phyloP scores from a whole-genome alignment of 352 stramenopile species.

The Globisporangium okanoganense region DNA sequence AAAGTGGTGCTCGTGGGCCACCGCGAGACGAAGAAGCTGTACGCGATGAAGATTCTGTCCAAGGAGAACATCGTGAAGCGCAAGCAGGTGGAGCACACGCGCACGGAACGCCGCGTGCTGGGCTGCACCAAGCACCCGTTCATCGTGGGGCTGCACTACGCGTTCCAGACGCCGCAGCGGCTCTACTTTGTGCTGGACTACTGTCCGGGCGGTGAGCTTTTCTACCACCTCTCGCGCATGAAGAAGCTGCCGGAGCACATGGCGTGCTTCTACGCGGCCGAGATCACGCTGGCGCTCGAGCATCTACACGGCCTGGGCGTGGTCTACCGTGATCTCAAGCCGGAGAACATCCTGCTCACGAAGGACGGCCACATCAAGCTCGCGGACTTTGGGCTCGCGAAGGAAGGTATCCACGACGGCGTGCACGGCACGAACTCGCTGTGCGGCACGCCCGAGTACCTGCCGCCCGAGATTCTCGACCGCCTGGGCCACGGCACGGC shows the following conservation, averaged over 20 bases:
- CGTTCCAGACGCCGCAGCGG: constrained; percentile 85
- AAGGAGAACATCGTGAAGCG: constrained; percentile 90
- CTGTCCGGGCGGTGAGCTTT: constrained; percentile 85
- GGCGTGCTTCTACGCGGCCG: constrained; percentile 86
- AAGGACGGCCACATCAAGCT: constrained; percentile 89
- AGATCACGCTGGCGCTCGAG: constrained; percentile 83
- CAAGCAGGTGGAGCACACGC: constrained; percentile 88
- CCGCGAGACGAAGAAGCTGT: constrained; percentile 85
- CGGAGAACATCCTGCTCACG: constrained; percentile 71
- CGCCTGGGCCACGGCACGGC: constrained; percentile 82
- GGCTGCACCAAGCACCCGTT: constrained; percentile 83
- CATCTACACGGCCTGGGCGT: constrained; percentile 82
- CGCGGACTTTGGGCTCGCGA: constrained; percentile 80
- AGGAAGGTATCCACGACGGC: constrained; percentile 71
- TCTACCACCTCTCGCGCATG: constrained; percentile 85
- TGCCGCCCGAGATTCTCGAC: constrained; percentile 84
- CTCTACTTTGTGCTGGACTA: constrained; percentile 97
- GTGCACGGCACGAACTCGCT: constrained; percentile 73
- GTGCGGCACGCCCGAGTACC: constrained; percentile 86
- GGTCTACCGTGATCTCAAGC: constrained; percentile 80
- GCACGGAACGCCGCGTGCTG: constrained; percentile 82
- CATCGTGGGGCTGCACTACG: constrained; percentile 86
- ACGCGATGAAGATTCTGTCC: constrained; percentile 91
- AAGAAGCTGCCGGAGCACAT: constrained; percentile 87
- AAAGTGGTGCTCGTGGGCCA: constrained; percentile 88